Conservation (phyloP, 306 rosid species). For the Nissolia schottii region DNA sequence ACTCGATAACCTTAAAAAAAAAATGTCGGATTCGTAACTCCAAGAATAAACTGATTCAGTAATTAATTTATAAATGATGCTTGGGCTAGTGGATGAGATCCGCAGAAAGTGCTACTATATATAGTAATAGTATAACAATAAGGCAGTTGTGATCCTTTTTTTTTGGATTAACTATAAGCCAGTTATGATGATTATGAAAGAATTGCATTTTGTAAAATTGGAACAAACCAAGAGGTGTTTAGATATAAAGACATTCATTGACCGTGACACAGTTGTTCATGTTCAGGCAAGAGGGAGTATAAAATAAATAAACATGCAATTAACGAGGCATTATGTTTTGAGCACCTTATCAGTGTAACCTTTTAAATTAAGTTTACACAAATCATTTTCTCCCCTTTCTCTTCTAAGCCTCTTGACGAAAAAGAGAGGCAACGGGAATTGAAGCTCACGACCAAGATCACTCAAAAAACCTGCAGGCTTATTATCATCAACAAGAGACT, state of each 20-base stretch:
- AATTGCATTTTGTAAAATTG: background rate
- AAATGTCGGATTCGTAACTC: background rate
- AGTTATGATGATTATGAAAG: slow-evolving; percentile 3
- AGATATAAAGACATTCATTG: background rate
- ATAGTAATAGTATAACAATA: no score
- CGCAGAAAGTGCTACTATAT: slow-evolving; percentile 17
- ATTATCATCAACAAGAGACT: background rate
- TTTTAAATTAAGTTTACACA: background rate
- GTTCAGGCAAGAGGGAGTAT: background rate
- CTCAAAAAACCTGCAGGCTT: slow-evolving; percentile 27
- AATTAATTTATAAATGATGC: background rate
- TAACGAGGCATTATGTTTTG: slow-evolving; percentile 11
- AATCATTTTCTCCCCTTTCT: background rate
- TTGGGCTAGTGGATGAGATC: slow-evolving; percentile 21
- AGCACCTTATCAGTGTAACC: background rate
- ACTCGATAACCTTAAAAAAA: background rate
- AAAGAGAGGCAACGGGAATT: slow-evolving; percentile 29
- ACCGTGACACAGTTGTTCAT: slow-evolving; percentile 30
- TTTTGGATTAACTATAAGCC: slow-evolving; percentile 3
- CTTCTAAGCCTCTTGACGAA: background rate
- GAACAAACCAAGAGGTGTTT: background rate
- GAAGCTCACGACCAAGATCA: slow-evolving; percentile 30
- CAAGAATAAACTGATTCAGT: background rate
- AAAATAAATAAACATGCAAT: background rate
- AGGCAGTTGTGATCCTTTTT: no score